phyloP scores from a whole-genome alignment of 768 basidiomycete genomes.

The Rhodosporidiobolus sp. region DNA sequence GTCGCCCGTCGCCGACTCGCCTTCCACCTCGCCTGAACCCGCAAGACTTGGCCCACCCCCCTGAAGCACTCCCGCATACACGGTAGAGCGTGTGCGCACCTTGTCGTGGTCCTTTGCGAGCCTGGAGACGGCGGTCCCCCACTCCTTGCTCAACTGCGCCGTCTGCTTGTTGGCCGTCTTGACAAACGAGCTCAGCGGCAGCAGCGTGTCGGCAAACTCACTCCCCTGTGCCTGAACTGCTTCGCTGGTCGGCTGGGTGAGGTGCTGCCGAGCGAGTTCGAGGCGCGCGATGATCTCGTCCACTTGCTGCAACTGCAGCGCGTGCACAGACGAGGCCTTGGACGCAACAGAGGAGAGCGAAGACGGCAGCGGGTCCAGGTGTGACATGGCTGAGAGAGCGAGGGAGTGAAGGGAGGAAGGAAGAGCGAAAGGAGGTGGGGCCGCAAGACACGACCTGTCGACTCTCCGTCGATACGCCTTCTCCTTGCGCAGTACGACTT shows the following conservation, averaged over 20 bases:
- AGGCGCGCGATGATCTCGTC: constrained; percentile 29
- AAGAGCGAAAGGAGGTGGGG: not conserved
- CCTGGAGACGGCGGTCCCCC: constrained; percentile 70
- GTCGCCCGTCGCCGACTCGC: not conserved
- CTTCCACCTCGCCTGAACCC: not conserved
- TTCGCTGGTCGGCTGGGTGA: not conserved
- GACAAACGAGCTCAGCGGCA: constrained; percentile 18
- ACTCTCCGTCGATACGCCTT: no score
- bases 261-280: constrained; percentile 17
- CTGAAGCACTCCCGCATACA: no score
- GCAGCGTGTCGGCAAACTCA: not conserved
- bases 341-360: not conserved
- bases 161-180: constrained; percentile 45
- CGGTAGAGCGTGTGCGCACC: constrained; percentile 53
- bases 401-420: not conserved
- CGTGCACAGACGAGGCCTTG: not conserved
- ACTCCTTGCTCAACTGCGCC: constrained; percentile 83
- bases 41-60: no score
- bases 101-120: constrained; percentile 88
- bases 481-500: no score
- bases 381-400: not conserved
- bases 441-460: not conserved
- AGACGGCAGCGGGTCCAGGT: constrained; percentile 12
- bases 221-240: no score
- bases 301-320: constrained; percentile 2